Base-by-base conservation (phyloP, 179 eudicot genomes). In the Heliamphora pulchella region DNA sequence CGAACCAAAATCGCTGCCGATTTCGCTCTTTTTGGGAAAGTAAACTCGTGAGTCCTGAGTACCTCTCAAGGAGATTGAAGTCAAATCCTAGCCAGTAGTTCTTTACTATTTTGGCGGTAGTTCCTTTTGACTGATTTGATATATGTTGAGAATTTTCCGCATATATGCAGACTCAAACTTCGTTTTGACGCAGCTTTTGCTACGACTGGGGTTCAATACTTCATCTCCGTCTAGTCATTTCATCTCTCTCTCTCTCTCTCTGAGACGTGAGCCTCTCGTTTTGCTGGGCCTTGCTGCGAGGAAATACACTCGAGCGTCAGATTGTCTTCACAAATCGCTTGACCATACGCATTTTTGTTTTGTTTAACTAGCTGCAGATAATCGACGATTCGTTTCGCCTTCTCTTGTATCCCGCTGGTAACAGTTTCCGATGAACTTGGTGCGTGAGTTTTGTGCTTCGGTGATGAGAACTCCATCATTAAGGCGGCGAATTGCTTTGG, bases 81-180 rank as follows among this genome's bases (percentile, higher is more conserved):
- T 67, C 48, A 67, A 67, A 67, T 53, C 80, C 53, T 44, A 41
- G 43, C 79, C 64, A 15, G 63, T 70, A 8, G 63, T 54, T 62
- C 72, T 51, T 22, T 75, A 6, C 67, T 44, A 18, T 67, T 72
- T 73, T 75, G 82, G 74, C 74, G 79, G 79, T 74, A 44, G 75
- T 57, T 70, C 59, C 43, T 61, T 64, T 74, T 63, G 80, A 77
- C 80, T 70, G 80, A 81, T 75, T 68, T 76, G 67, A 67, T 64
- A 8, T 63, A 0, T 67, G 2, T 59, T 11, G 17, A 51, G 31
- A 44, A 11, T 10, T 15, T 76, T 31, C 17, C 41, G 8, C 69
- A 65, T 31, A n/a, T 72, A 10, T 72, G 11, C 57, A n/a, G 31
- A 11, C 4, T 20, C 50, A 20, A 10, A 11, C 9, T 67, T 17